Evolutionary conservation across 139 green algal genomes (phyloP), one percentile per base, ranked within the genome.

Genomic region (Chlorella sp.): DNA sequence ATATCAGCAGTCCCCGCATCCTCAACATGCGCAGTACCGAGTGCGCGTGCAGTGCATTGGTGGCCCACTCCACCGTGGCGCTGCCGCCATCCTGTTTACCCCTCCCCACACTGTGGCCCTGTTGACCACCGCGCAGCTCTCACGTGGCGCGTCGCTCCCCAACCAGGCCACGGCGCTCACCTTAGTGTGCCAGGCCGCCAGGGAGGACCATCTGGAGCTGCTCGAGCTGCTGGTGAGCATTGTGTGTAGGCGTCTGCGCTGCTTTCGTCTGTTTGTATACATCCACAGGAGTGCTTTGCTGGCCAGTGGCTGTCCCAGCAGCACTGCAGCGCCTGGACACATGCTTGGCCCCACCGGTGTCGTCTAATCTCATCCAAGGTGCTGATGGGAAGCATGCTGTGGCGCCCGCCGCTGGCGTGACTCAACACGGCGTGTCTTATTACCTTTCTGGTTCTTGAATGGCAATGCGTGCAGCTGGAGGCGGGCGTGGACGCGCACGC

Each of bases 401-500:
- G n/a, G n/a, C n/a, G n/a, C n/a, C n/a, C n/a, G n/a, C n/a, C n/a
- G n/a, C 10, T 55, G 10, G 10, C 17, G 42, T 55, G 42, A 10
- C 10, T 55, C 42, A 55, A 17, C 10, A 24, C 10, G 10, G 17
- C 17, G 17, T 55, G 42, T 17, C 10, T 55, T 55, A 10, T 24
- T 24, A 55, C 10, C 17, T 10, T 10, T 55, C 42, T 55, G 42
- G 42, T 17, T 24, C 10, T 55, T 55, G 42, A 55, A 55, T 55
- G 42, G 10, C 42, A 55, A 10, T 55, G 42, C 17, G 24, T 20
- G 24, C 55, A 64, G 55, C 20, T 64, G 4, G 55, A 27, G 20
- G 55, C 55, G 4, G 67, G 67, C 3, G 67, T 49, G 27, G 67
- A 72, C 29, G 6, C 29, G 23, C 67, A 72, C 42, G 29, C n/a